Evolutionary conservation across 164 flowering plant genomes (phyloP).

Genomic region (Platanus orientalis): DNA sequence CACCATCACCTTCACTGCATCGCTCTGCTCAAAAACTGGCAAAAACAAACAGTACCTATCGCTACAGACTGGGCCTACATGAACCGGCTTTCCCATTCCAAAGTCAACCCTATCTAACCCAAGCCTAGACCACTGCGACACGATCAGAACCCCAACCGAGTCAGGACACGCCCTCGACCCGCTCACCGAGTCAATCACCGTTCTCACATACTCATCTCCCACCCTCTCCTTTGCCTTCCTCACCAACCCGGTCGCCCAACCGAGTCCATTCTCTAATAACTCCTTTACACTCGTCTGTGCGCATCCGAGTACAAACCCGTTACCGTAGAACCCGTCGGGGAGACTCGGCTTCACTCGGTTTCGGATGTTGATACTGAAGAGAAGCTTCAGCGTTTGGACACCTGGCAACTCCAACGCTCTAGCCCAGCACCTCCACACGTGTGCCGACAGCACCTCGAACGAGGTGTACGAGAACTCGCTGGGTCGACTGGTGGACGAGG

Average conservation of each 20-base stretch:
- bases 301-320: constrained; percentile 61
- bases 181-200: constrained; percentile 41
- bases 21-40: constrained; percentile 40
- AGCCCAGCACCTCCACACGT: constrained; percentile 75
- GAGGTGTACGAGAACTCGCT: constrained; percentile 33
- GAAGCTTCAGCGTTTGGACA: constrained; percentile 38
- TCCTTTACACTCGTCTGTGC: constrained; percentile 43
- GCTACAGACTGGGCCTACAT: constrained; percentile 46
- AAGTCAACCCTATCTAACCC: constrained; percentile 72
- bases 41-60: constrained; percentile 58
- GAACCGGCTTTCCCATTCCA: constrained; percentile 61
- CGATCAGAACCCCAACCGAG: constrained; percentile 55
- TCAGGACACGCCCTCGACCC: constrained; percentile 44
- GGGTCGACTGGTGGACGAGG: constrained; percentile 16
- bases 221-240: constrained; percentile 51
- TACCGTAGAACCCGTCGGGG: constrained; percentile 76
- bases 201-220: constrained; percentile 40
- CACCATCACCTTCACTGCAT: constrained; percentile 58
- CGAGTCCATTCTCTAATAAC: constrained; percentile 39
- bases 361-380: constrained; percentile 57
- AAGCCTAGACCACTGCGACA: constrained; percentile 75
- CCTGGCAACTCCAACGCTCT: constrained; percentile 39
- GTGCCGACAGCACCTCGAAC: constrained; percentile 67
- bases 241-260: constrained; percentile 36
- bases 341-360: constrained; percentile 46